Evolutionary conservation across 1,139 yeast species (phyloP).

Genomic region (Geotrichum cucujoidarum): DNA sequence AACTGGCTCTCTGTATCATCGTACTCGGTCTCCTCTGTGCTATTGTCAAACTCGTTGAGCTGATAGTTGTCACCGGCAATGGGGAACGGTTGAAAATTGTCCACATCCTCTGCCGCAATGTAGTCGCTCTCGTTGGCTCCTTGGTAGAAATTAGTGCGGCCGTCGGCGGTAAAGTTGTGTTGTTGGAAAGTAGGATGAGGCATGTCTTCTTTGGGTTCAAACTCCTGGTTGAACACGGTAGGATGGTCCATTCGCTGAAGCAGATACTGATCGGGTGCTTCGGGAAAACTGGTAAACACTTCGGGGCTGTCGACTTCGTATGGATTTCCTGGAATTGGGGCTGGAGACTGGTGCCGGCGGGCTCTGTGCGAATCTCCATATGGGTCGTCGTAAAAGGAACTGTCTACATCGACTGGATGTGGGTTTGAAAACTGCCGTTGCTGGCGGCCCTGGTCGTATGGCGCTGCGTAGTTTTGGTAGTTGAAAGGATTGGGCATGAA

Average conservation of each 20-base stretch:
- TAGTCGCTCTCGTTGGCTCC: conserved; percentile 12
- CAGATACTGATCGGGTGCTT: conserved; percentile 12
- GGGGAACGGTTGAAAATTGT: conserved; percentile 28
- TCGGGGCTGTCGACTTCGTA: conserved; percentile 8
- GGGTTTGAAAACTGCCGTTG: neutral
- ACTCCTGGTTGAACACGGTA: neutral
- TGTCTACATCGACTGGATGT: conserved; percentile 4
- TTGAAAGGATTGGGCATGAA: neutral
- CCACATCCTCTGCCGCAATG: conserved; percentile 13
- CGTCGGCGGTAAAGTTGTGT: neutral
- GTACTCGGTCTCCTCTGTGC: too few relatives aligned
- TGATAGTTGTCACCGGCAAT: conserved; percentile 39
- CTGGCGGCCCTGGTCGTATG: neutral
- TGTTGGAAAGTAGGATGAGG: neutral
- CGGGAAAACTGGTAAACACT: conserved; percentile 3
- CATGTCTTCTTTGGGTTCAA: neutral
- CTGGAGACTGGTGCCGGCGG: neutral
- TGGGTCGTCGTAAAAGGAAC: conserved; percentile 17
- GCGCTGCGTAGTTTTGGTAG: conserved; percentile 5
- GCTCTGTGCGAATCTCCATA: neutral
- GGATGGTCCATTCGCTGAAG: conserved; percentile 1
- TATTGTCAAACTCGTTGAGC: conserved; percentile 35
- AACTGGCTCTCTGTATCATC: conserved; percentile 25
- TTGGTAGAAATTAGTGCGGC: conserved; percentile 10
- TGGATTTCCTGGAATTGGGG: neutral